Evolutionary conservation across 495 filamentous ascomycete species (phyloP).

Genomic region (Halenospora varia): DNA sequence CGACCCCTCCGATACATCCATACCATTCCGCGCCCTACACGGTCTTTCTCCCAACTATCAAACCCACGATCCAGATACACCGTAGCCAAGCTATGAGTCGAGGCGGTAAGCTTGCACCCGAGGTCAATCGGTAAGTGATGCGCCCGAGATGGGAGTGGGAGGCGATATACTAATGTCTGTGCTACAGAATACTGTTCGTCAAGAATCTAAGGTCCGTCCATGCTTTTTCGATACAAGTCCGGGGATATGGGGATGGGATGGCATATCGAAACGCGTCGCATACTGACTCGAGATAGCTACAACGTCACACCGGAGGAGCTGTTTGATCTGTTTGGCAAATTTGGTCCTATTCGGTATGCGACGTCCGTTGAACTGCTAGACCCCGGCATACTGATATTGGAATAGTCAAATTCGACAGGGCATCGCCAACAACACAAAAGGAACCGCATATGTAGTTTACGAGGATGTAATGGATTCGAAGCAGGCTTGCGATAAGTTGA

Average conservation of each 20-base stretch:
- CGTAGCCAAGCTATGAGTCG: constrained; percentile 66
- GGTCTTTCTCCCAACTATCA: constrained; percentile 1
- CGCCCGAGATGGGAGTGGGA: constrained; percentile 19
- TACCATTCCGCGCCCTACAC: constrained; percentile 5
- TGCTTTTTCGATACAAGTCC: neutral
- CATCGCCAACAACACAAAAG: constrained; percentile 95
- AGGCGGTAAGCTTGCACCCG: constrained; percentile 84
- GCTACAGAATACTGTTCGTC: constrained; percentile 84
- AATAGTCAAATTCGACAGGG: constrained; percentile 95
- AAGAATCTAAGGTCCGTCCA: constrained; percentile 88
- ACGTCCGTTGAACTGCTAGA: neutral
- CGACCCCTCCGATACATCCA: constrained; percentile 11
- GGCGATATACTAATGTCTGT: constrained; percentile 23
- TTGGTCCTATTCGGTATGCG: constrained; percentile 84
- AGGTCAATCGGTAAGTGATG: constrained; percentile 82
- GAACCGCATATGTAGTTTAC: constrained; percentile 97
- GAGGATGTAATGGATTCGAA: constrained; percentile 99
- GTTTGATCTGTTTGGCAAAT: constrained; percentile 93
- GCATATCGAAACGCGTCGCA: neutral
- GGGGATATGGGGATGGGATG: constrained; percentile 5
- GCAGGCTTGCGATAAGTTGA: constrained; percentile 96
- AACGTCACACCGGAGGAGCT: constrained; percentile 93
- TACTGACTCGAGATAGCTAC: constrained; percentile 56
- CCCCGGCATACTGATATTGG: constrained; percentile 28
- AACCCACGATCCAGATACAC: constrained; percentile 6